phyloP scores from a whole-genome alignment of 148 eudicot genomes.

The Pouteria glomerata region DNA sequence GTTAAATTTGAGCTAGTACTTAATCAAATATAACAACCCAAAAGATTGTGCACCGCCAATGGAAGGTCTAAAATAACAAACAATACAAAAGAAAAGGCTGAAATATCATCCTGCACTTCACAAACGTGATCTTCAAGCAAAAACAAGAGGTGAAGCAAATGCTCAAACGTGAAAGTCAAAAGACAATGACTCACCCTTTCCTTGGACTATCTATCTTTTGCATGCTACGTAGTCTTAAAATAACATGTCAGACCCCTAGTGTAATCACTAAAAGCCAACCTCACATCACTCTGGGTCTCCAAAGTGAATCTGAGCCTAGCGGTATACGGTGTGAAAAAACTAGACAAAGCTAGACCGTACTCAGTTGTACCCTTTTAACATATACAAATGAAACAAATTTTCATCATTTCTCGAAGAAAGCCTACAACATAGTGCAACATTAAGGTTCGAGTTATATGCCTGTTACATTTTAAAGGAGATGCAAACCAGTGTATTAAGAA shows the following conservation, averaged over 20 bases:
- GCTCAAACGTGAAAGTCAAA: neutral
- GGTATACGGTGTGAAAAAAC: neutral
- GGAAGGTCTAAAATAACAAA: neutral
- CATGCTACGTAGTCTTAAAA: no score
- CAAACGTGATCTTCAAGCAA: neutral
- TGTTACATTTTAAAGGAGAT: no score
- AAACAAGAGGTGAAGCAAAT: neutral
- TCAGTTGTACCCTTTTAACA: neutral
- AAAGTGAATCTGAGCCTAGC: neutral
- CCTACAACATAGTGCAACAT: no score
- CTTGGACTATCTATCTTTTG: neutral
- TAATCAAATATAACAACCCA: neutral
- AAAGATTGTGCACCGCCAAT: neutral
- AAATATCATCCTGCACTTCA: neutral
- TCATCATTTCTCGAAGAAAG: neutral
- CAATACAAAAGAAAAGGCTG: neutral
- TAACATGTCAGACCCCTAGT: no score
- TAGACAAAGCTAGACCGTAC: neutral
- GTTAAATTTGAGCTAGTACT: neutral
- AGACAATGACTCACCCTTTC: neutral
- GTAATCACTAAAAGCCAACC: neutral
- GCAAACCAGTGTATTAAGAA: neutral
- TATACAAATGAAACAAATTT: neutral
- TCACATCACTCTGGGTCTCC: neutral
- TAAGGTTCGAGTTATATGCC: neutral